Conservation (phyloP, 2,329 filamentous ascomycete species). For the Phialophora macrospora region DNA sequence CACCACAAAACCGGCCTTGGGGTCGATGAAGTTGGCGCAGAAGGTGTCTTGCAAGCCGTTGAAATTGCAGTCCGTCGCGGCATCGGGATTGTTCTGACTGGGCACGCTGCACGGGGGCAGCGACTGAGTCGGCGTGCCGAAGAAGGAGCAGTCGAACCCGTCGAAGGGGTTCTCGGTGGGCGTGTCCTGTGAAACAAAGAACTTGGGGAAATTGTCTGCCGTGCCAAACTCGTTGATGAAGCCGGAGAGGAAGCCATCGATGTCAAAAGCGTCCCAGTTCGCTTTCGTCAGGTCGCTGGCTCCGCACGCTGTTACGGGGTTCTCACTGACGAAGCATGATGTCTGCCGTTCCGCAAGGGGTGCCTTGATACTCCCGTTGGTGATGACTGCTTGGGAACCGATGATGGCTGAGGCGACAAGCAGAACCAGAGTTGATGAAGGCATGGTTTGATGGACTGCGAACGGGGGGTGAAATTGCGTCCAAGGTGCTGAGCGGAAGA, state of each 20-base stretch:
- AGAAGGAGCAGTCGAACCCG: slow-evolving; percentile 20
- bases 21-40: slow-evolving; percentile 19
- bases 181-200: slow-evolving; percentile 22
- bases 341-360: slow-evolving; percentile 1
- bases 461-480: background rate
- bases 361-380: background rate
- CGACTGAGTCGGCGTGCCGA: slow-evolving; percentile 8
- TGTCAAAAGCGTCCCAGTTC: slow-evolving; percentile 22
- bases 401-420: background rate
- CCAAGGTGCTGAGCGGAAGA: too few relatives aligned
- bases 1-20: slow-evolving; percentile 18
- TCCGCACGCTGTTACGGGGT: slow-evolving; percentile 14
- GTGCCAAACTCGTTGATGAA: slow-evolving; percentile 23
- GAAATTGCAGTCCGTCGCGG: slow-evolving; percentile 15
- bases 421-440: background rate
- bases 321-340: slow-evolving; percentile 4
- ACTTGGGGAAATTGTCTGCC: slow-evolving; percentile 21
- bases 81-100: slow-evolving; percentile 12
- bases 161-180: slow-evolving; percentile 17
- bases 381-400: background rate
- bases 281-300: slow-evolving; percentile 11
- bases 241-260: slow-evolving; percentile 17
- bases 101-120: slow-evolving; percentile 9
- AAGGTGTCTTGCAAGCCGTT: slow-evolving; percentile 9
- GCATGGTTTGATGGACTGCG: background rate